Base-by-base conservation (phyloP, 495 filamentous ascomycete genomes). In the Penicillium paradoxum region DNA sequence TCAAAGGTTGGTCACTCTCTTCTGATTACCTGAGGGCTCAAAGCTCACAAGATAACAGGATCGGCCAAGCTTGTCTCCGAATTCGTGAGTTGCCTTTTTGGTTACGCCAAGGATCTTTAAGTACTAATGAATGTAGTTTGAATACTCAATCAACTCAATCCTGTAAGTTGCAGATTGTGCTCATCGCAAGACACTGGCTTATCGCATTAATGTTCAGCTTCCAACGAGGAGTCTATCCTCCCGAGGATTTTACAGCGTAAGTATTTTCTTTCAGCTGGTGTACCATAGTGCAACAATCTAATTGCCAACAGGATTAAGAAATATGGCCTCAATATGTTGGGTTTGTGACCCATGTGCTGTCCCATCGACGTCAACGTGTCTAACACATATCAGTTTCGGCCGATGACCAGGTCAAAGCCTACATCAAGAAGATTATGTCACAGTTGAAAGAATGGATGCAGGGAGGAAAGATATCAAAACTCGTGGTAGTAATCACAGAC, bases 281-380 rank as follows among this genome's bases (percentile, higher is more conserved):
- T 19, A 37, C n/a, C 18, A 18, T 1, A 22, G 3, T 36, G 9
- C 21, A 45, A 38, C 9, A 43, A 45, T 19, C 53, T 59, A 41
- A 58, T 15, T 17, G 7, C 9, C 25, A 22, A 29, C 51, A 87
- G 85, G 19, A 90, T 98, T 60, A 97, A 97, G 73, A 98, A 98
- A 77, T 98, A 98, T 84, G 95, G 95, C 61, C 84, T 98, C 58
- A 97, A 95, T 63, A 97, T 98, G 90, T 88, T 97, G 34, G 82
- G 83, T 87, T 72, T 52, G 76, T 69, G 29, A 33, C 10, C 11
- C 17, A 13, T 9, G 14, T 18, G 14, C 30, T 24, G 33, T 29
- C 17, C 29, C 39, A 11, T 17, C 18, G 15, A 3, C 3, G 11
- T 15, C 25, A n/a, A 9, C 40, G 54, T 1, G 6, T 27, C 58